These are phyloP conservation scores for Syncephalastrum racemosum DNA, from an alignment of 371 early-diverging fungal genomes.

Conservation along the genomic window DNA sequence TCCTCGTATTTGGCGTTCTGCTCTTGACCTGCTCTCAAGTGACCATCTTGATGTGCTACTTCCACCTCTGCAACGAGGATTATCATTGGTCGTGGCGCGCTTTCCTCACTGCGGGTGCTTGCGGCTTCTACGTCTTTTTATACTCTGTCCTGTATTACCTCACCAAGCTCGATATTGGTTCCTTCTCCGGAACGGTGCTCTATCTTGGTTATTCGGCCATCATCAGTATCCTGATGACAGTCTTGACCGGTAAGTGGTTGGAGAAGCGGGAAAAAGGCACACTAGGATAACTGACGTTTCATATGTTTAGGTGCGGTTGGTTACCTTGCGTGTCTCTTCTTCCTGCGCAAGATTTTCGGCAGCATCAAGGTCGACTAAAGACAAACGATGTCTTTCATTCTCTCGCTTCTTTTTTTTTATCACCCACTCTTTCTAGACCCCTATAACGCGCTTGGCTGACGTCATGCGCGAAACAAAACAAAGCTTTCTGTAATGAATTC, in stretches of 20 bases:
- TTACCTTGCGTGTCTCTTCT: conserved; percentile 71
- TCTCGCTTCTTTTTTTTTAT: not conserved
- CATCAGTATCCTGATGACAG: conserved; percentile 70
- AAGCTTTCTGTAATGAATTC: too few relatives aligned
- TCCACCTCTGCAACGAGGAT: conserved; percentile 88
- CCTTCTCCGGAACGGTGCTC: conserved; percentile 71
- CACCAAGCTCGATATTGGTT: conserved; percentile 65
- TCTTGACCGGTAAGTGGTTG: conserved; percentile 60
- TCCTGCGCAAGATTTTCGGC: conserved; percentile 80
- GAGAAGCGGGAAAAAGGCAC: not conserved
- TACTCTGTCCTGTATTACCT: conserved; percentile 79
- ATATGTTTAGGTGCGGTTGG: conserved; percentile 68
- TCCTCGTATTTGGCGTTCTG: conserved; percentile 77
- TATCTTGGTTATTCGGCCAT: conserved; percentile 89
- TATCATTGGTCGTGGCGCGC: conserved; percentile 94
- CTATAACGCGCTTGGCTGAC: too few relatives aligned
- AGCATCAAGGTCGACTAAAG: conserved; percentile 81
- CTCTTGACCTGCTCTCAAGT: conserved; percentile 79
- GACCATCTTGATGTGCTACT: conserved; percentile 81
- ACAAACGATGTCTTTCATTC: not conserved
- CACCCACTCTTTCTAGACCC: too few relatives aligned
- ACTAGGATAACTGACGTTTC: conserved; percentile 1
- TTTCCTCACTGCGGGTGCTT: conserved; percentile 82
- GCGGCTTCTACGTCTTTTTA: conserved; percentile 82
- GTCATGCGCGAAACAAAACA: too few relatives aligned